Percentiles rank a stretch among this genome's conserved stretches.
Evolutionary conservation across 345 rosid species (phyloP).

Genomic region (Trapa incisa): DNA sequence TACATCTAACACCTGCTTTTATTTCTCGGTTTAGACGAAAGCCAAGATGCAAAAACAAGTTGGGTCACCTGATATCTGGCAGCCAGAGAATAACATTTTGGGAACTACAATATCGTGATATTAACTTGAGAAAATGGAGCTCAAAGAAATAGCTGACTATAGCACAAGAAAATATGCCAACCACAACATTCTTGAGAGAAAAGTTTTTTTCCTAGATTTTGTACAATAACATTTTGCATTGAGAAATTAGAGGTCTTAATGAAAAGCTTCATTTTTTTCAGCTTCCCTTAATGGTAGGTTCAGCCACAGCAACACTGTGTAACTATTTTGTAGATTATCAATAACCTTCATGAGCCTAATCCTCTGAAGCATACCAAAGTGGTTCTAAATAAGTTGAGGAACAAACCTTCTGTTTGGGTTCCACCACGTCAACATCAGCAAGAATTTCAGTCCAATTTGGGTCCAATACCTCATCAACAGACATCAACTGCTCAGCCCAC

Average conservation of each 20-base stretch:
- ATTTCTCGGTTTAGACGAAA: constrained; percentile 30
- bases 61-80: neutral
- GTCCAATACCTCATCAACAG: constrained; percentile 40
- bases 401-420: constrained; percentile 50
- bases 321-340: neutral
- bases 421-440: constrained; percentile 25
- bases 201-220: neutral
- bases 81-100: neutral
- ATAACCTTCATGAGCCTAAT: neutral
- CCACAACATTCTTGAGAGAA: neutral
- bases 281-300: neutral
- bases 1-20: constrained; percentile 26
- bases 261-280: neutral
- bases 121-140: neutral
- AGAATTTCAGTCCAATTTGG: constrained; percentile 50
- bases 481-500: constrained; percentile 66
- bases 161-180: neutral
- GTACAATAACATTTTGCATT: neutral
- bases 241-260: neutral
- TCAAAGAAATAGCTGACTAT: neutral
- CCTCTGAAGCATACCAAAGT: neutral
- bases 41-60: constrained; percentile 6
- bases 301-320: neutral
- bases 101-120: neutral
- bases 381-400: neutral